Percentiles rank a stretch among this genome's conserved stretches.
phyloP scores from a whole-genome alignment of 1,284 basidiomycete genomes.

The Athelia psychrophila region DNA sequence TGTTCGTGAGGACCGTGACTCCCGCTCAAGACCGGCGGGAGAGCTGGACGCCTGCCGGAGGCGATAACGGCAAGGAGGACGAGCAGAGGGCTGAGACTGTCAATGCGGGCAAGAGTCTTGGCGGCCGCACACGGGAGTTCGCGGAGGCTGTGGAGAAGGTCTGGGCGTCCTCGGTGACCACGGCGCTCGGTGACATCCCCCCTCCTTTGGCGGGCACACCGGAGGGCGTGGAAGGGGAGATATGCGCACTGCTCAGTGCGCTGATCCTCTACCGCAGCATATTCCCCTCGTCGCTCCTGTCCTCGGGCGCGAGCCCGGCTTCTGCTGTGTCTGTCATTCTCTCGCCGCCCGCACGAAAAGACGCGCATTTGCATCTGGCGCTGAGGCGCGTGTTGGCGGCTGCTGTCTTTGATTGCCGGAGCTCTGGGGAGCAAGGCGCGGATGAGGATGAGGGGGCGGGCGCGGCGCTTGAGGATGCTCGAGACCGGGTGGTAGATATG shows the following conservation, averaged over 20 bases:
- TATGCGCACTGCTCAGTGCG: constrained; percentile 50
- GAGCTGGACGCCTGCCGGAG: constrained; percentile 18
- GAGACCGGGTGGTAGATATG: constrained; percentile 67
- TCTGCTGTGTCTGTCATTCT: constrained; percentile 38
- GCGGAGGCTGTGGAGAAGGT: constrained; percentile 53
- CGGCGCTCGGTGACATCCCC: constrained; percentile 17
- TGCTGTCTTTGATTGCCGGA: constrained; percentile 51
- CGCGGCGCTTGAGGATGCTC: constrained; percentile 55
- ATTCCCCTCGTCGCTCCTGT: constrained; percentile 43
- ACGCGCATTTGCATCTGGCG: constrained; percentile 34
- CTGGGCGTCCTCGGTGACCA: constrained; percentile 31
- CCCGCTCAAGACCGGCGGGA: constrained; percentile 22
- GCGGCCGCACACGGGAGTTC: constrained; percentile 50
- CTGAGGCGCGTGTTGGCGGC: constrained; percentile 54
- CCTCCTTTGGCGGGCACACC: constrained; percentile 28
- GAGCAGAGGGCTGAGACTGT: constrained; percentile 43
- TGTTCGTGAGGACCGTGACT: constrained; percentile 50
- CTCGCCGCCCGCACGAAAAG: constrained; percentile 49
- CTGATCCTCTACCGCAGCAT: constrained; percentile 55
- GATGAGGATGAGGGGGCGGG: constrained; percentile 28
- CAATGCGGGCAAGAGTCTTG: constrained; percentile 57
- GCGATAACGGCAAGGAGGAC: constrained; percentile 31
- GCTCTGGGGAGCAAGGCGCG: constrained; percentile 17
- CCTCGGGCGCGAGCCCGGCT: constrained; percentile 16
- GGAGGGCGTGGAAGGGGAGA: constrained; percentile 38